phyloP scores from a whole-genome alignment of 768 basidiomycete species.

The Russula abietina region DNA sequence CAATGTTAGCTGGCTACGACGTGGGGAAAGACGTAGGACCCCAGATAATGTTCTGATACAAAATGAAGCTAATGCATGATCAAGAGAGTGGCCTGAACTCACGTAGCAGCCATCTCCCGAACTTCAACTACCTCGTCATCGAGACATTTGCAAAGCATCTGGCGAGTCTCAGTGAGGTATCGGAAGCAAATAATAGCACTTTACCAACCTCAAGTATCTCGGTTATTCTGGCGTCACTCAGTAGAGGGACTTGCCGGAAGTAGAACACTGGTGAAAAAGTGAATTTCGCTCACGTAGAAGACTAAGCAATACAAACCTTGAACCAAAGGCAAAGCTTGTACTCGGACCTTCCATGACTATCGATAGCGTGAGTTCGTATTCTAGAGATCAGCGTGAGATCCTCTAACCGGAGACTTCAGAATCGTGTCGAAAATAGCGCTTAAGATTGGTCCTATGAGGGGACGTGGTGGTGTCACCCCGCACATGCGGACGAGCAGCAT shows the following conservation, averaged over 20 bases:
- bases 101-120: conserved; percentile 84
- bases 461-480: conserved; percentile 69
- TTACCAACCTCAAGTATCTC: conserved; percentile 69
- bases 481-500: conserved; percentile 78
- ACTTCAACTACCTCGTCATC: conserved; percentile 88
- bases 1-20: conserved; percentile 66
- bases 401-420: conserved; percentile 61
- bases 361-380: conserved; percentile 11
- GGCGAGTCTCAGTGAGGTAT: background rate
- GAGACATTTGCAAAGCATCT: conserved; percentile 76
- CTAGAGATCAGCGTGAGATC: background rate
- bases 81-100: conserved; percentile 28
- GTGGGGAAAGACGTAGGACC: conserved; percentile 74
- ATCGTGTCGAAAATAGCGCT: conserved; percentile 72
- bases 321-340: conserved; percentile 80
- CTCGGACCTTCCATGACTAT: conserved; percentile 82
- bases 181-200: background rate
- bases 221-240: conserved; percentile 67
- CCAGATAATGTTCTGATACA: conserved; percentile 63
- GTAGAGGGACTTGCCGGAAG: conserved; percentile 81
- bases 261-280: conserved; percentile 55
- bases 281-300: background rate
- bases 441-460: conserved; percentile 63
- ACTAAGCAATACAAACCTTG: conserved; percentile 44
- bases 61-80: background rate